Percentiles rank a stretch among this genome's conserved stretches.
phyloP scores from a whole-genome alignment of 1,284 basidiomycete species.

The Pseudozyma pruni region DNA sequence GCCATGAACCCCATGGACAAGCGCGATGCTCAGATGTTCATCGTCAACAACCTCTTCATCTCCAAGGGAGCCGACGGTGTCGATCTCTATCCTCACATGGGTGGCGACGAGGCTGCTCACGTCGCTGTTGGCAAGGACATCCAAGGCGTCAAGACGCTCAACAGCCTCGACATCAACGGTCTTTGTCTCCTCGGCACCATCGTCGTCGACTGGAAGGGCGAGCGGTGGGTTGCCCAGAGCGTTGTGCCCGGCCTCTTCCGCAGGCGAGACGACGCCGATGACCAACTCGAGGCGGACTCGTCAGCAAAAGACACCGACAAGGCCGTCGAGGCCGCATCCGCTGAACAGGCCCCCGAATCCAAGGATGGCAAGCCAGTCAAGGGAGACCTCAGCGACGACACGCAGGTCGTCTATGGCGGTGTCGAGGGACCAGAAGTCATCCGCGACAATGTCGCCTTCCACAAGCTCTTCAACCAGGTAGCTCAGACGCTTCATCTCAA shows the following conservation, averaged over 20 bases:
- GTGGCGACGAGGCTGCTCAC: conserved; percentile 73
- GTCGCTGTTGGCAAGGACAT: conserved; percentile 73
- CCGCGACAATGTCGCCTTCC: conserved; percentile 70
- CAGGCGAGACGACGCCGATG: conserved; percentile 62
- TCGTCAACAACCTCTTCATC: conserved; percentile 73
- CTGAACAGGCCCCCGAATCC: conserved; percentile 73
- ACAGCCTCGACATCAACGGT: conserved; percentile 71
- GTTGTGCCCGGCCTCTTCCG: conserved; percentile 73
- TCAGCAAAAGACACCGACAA: conserved; percentile 17
- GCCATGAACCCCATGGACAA: conserved; percentile 74
- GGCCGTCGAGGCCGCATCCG: conserved; percentile 15
- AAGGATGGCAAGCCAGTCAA: conserved; percentile 78
- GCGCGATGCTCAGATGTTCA: conserved; percentile 72
- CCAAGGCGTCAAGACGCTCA: conserved; percentile 71
- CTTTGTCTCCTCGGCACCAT: conserved; percentile 69
- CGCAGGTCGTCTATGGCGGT: conserved; percentile 70
- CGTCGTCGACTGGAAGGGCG: conserved; percentile 73
- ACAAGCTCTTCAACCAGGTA: conserved; percentile 71
- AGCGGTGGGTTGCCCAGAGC: conserved; percentile 74
- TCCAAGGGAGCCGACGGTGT: conserved; percentile 73
- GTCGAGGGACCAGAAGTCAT: conserved; percentile 70
- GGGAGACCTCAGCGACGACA: conserved; percentile 67
- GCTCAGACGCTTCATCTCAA: conserved; percentile 71
- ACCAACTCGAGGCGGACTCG: conserved; percentile 32
- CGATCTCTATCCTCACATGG: conserved; percentile 72